Evolutionary conservation across 108 stramenopile species (phyloP).

Genomic region (Pseudonitzschia delicatissima): DNA sequence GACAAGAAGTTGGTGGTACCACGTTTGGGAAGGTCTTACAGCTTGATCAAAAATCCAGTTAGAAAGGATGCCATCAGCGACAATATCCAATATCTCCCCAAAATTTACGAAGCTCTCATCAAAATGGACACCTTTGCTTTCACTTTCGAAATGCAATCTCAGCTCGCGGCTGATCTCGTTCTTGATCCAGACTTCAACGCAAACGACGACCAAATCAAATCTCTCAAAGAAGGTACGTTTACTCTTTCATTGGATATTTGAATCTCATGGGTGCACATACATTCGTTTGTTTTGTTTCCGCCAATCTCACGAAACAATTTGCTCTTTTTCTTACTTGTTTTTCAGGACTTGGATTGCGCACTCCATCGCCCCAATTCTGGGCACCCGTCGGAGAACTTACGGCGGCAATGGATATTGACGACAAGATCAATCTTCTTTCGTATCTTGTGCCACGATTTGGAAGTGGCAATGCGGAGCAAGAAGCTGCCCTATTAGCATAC

Average conservation of each 20-base stretch:
- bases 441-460: constrained; percentile 84
- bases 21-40: constrained; percentile 60
- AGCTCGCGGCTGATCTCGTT: constrained; percentile 79
- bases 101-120: constrained; percentile 72
- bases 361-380: constrained; percentile 84
- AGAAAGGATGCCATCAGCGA: constrained; percentile 44
- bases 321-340: constrained; percentile 25
- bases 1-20: constrained; percentile 83
- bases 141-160: constrained; percentile 88
- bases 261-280: background rate
- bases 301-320: background rate
- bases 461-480: constrained; percentile 61
- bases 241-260: background rate
- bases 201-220: constrained; percentile 75
- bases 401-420: constrained; percentile 73
- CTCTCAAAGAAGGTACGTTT: constrained; percentile 74
- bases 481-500: constrained; percentile 66
- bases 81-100: constrained; percentile 65
- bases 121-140: constrained; percentile 90
- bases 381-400: constrained; percentile 83
- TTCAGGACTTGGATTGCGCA: constrained; percentile 73
- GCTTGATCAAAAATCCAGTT: constrained; percentile 19
- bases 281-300: background rate
- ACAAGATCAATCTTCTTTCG: constrained; percentile 82
- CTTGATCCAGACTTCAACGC: constrained; percentile 73